Evolutionary conservation across 768 basidiomycete genomes (phyloP).

Genomic region (Hypholoma fasciculare): DNA sequence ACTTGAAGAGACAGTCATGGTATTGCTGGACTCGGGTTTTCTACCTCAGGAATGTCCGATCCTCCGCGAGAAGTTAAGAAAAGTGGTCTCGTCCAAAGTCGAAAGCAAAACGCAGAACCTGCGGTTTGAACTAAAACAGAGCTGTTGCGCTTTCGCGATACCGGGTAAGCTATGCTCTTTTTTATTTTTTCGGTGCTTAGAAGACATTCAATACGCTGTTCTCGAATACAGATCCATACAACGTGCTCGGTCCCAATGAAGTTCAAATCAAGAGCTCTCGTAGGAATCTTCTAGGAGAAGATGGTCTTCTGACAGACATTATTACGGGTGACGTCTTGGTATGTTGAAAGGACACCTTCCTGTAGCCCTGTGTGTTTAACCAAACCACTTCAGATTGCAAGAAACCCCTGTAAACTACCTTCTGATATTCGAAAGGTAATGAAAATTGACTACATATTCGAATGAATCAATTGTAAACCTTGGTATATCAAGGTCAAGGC

Average conservation of each 20-base stretch:
- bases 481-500: constrained; percentile 48
- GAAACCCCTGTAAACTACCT: constrained; percentile 68
- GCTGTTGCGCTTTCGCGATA: constrained; percentile 58
- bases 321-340: constrained; percentile 57
- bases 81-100: constrained; percentile 44
- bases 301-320: constrained; percentile 47
- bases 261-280: constrained; percentile 56
- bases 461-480: neutral
- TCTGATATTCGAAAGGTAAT: constrained; percentile 64
- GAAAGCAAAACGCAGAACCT: constrained; percentile 38
- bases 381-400: constrained; percentile 36
- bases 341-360: neutral
- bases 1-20: constrained; percentile 61
- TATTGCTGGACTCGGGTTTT: constrained; percentile 61
- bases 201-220: neutral
- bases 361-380: neutral
- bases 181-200: too few relatives aligned
- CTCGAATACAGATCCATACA: constrained; percentile 45
- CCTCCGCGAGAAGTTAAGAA: constrained; percentile 52
- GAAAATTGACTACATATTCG: neutral
- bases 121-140: constrained; percentile 51
- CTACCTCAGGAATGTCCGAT: constrained; percentile 45
- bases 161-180: constrained; percentile 41
- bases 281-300: constrained; percentile 36
- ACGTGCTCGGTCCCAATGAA: constrained; percentile 51